Percentiles rank a stretch among this genome's conserved stretches.
phyloP scores from a whole-genome alignment of 306 rosid species.

The Alnus rubra region DNA sequence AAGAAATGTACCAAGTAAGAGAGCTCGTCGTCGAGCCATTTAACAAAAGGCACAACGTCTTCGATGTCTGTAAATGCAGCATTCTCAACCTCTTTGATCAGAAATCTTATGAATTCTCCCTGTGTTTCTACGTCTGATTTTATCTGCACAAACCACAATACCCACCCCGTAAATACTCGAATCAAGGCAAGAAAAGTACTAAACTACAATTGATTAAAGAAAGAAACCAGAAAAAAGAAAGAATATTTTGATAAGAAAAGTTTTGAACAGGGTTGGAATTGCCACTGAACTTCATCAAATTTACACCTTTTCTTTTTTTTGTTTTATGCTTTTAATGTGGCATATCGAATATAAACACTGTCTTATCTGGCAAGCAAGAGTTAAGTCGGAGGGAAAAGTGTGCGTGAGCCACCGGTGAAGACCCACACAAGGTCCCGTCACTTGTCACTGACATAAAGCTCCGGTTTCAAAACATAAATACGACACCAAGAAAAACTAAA shows the following conservation, averaged over 20 bases:
- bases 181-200: background rate
- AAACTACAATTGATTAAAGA: background rate
- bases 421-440: slow-evolving; percentile 32
- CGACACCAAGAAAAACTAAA: background rate
- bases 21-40: slow-evolving; percentile 99
- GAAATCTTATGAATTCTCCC: slow-evolving; percentile 84
- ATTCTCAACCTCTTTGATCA: slow-evolving; percentile 87
- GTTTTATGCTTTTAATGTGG: background rate
- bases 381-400: slow-evolving; percentile 37
- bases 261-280: background rate
- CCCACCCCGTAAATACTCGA: background rate
- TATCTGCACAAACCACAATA: slow-evolving; percentile 50
- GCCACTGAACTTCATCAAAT: slow-evolving; percentile 31
- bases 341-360: slow-evolving; percentile 48
- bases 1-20: slow-evolving; percentile 68
- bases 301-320: slow-evolving; percentile 26
- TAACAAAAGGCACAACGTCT: slow-evolving; percentile 92
- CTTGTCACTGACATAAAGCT: slow-evolving; percentile 37
- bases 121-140: slow-evolving; percentile 96
- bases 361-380: slow-evolving; percentile 46
- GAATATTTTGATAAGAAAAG: too few species aligned
- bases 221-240: too few species aligned
- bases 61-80: slow-evolving; percentile 81
- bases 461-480: slow-evolving; percentile 48
- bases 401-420: slow-evolving; percentile 25